Evolutionary conservation across 163 green algal species (phyloP), one percentile per base, ranked within the genome.

Genomic region (Scenedesmus sp.): DNA sequence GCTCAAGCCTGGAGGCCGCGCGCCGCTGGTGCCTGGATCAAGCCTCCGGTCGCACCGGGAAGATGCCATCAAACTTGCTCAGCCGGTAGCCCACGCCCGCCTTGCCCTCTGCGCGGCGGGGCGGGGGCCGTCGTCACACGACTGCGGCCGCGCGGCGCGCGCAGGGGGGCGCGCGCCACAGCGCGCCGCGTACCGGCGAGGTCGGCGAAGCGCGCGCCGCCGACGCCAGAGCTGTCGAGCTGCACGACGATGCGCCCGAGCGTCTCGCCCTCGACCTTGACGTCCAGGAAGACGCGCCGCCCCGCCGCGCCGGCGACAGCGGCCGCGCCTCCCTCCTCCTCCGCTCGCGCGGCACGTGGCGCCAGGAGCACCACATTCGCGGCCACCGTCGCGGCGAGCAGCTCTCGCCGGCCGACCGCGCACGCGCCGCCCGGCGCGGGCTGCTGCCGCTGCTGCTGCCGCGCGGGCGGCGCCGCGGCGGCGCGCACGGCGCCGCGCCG

Each of bases 81-180:
- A 82, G 78, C 15, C 88, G 60, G 65, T 86, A 89, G 22, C 62
- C 73, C 31, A 92, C 84, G 7, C 88, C 88, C 62, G 86, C 36
- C 57, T 86, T 88, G 51, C 85, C 87, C 50, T 84, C 45, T 26
- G 69, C 39, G 7, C 10, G 39, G 7, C 7, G 7, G 39, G 7
- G 10, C 39, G 39, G 7, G 10, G 39, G 39, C 39, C 6, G 39
- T 6, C 39, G 39, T n/a, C n/a, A n/a, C n/a, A n/a, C n/a, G n/a
- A n/a, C n/a, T n/a, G n/a, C n/a, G n/a, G n/a, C n/a, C n/a, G n/a
- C n/a, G n/a, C n/a, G n/a, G n/a, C n/a, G n/a, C n/a, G n/a, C n/a
- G n/a, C n/a, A n/a, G n/a, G n/a, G n/a, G n/a, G 7, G 6, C 39
- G 10, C 39, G 10, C 39, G 39, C 39, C 39, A 10, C 39, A 15